Evolutionary conservation across 805 yeast species (phyloP).

Genomic region (Torulaspora microellipsoides): DNA sequence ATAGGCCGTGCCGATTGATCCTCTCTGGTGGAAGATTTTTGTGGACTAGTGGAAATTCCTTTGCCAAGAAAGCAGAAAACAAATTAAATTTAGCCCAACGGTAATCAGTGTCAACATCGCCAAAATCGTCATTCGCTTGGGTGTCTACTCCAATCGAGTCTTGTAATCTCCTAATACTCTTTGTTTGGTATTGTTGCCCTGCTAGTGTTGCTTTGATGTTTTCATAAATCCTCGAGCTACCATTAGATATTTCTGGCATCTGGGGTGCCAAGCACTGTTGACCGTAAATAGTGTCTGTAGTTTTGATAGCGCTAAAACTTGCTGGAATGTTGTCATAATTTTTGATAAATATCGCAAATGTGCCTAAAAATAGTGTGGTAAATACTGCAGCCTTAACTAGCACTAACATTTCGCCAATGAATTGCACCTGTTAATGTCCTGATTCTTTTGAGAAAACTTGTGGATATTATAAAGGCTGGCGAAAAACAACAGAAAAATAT

Average conservation of each 20-base stretch:
- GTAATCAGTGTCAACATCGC: constrained; percentile 4
- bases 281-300: background rate
- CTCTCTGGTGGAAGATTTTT: constrained; percentile 1
- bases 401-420: background rate
- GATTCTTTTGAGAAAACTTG: background rate
- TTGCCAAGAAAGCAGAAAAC: constrained; percentile 8
- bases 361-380: constrained; percentile 1
- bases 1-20: constrained; percentile 2
- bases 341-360: background rate
- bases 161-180: constrained; percentile 2
- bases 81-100: constrained; percentile 7
- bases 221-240: background rate
- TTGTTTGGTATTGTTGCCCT: background rate
- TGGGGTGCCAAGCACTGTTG: constrained; percentile 2
- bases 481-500: background rate
- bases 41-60: constrained; percentile 6
- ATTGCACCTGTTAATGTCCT: background rate
- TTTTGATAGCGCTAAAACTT: background rate
- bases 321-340: background rate
- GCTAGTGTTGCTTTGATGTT: constrained; percentile 1
- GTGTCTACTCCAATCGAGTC: constrained; percentile 2
- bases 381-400: background rate
- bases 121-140: constrained; percentile 5
- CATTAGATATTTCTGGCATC: constrained; percentile 2
- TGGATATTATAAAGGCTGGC: background rate